phyloP scores from a whole-genome alignment of 2,329 filamentous ascomycete species.

The Orbilia blumenaviensis region DNA sequence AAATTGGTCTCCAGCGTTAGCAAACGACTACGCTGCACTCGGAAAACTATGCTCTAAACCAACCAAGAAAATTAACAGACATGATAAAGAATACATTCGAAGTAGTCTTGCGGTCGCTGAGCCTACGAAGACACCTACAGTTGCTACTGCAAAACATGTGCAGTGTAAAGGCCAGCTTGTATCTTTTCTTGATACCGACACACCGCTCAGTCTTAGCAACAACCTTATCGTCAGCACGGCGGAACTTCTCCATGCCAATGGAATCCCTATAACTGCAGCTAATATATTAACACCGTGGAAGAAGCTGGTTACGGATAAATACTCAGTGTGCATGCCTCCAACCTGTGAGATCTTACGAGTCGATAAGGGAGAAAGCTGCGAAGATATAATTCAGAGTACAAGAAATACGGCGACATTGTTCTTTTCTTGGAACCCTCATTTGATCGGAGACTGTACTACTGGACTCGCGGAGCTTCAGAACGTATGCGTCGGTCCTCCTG shows the following conservation, averaged over 20 bases:
- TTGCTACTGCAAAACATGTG: not conserved
- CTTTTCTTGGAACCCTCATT: conserved; percentile 28
- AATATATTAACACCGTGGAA: not conserved
- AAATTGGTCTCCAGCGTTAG: conserved; percentile 19
- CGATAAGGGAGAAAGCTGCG: not conserved
- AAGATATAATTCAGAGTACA: not conserved
- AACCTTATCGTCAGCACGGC: conserved; percentile 15
- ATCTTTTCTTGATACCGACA: not conserved
- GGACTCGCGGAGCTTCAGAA: conserved; percentile 12
- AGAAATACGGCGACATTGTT: conserved; percentile 7
- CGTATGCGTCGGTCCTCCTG: conserved; percentile 18
- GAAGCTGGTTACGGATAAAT: not conserved
- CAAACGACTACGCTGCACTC: conserved; percentile 9
- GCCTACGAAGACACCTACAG: not conserved
- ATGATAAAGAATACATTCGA: not conserved
- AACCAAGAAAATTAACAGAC: not conserved
- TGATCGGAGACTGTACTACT: conserved; percentile 21
- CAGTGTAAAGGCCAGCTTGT: not conserved
- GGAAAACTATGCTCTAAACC: conserved; percentile 1
- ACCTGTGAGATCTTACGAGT: not conserved
- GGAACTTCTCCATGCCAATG: not conserved
- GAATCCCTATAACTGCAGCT: not conserved
- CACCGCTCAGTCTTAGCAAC: conserved; percentile 20
- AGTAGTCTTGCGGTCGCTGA: not conserved
- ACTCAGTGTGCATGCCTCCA: not conserved